Conservation (phyloP, 805 yeast species). For the Brettanomyces nanus region DNA sequence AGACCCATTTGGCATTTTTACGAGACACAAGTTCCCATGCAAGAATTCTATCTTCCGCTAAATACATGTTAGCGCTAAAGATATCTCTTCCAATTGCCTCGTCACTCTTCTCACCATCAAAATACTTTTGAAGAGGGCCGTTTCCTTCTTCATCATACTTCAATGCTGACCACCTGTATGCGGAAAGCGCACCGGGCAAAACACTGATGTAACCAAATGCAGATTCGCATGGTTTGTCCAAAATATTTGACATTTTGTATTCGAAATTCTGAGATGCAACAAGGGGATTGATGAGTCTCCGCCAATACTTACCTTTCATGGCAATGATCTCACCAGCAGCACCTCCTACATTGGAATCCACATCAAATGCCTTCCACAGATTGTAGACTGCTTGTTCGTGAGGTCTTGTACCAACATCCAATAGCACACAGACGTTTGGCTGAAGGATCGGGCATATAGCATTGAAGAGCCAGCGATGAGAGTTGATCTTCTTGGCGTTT, state of each 20-base stretch:
- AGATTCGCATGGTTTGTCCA: conserved; percentile 91
- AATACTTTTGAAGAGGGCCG: conserved; percentile 84
- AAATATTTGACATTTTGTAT: conserved; percentile 92
- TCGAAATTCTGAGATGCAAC: conserved; percentile 97
- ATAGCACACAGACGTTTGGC: conserved; percentile 80
- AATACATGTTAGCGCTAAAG: conserved; percentile 92
- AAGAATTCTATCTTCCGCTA: conserved; percentile 92
- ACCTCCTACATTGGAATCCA: conserved; percentile 95
- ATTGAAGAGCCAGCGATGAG: conserved; percentile 96
- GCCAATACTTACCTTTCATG: conserved; percentile 85
- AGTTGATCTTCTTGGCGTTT: conserved; percentile 89
- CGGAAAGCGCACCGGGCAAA: conserved; percentile 92
- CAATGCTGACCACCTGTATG: conserved; percentile 84
- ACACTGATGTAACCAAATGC: conserved; percentile 90
- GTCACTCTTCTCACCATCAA: conserved; percentile 64
- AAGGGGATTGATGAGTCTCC: conserved; percentile 74
- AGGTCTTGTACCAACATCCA: conserved; percentile 99
- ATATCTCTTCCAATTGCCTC: conserved; percentile 48
- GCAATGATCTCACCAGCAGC: conserved; percentile 98
- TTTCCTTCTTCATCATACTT: conserved; percentile 82
- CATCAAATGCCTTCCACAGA: conserved; percentile 95
- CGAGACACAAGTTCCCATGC: conserved; percentile 96
- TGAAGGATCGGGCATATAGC: conserved; percentile 88
- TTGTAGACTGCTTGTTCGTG: conserved; percentile 82
- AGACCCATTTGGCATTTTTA: conserved; percentile 72